These are phyloP conservation scores for Suillus subluteus DNA, from an alignment of 768 basidiomycete genomes.

Conservation along the genomic window DNA sequence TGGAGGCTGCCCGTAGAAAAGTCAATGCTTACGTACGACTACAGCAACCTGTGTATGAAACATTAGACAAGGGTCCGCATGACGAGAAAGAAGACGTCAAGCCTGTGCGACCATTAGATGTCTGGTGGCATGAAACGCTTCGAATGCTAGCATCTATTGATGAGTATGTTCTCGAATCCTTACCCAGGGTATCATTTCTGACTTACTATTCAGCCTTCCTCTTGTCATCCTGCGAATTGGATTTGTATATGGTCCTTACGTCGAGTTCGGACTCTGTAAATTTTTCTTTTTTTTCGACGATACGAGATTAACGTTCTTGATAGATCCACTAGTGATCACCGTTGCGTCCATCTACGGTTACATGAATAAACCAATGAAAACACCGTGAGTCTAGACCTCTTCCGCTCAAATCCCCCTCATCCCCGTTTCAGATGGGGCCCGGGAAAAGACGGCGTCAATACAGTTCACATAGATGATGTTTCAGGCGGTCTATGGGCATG, in stretches of 20 bases:
- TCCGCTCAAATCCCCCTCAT: conserved; percentile 16
- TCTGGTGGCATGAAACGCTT: conserved; percentile 89
- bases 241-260: conserved; percentile 82
- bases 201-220: conserved; percentile 58
- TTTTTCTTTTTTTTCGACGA: conserved; percentile 13
- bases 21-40: conserved; percentile 81
- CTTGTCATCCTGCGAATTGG: conserved; percentile 78
- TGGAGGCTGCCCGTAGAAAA: conserved; percentile 79
- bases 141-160: conserved; percentile 74
- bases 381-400: conserved; percentile 50
- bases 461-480: conserved; percentile 78
- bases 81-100: conserved; percentile 77
- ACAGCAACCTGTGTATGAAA: conserved; percentile 80
- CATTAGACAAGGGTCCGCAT: conserved; percentile 62
- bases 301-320: conserved; percentile 16
- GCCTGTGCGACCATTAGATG: conserved; percentile 69
- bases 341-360: conserved; percentile 83
- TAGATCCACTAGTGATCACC: conserved; percentile 73
- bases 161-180: conserved; percentile 48
- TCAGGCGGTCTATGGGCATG: conserved; percentile 78
- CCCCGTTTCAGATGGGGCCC: conserved; percentile 66
- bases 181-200: conserved; percentile 11
- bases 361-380: conserved; percentile 84
- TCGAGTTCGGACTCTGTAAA: conserved; percentile 67
- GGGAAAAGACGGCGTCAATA: conserved; percentile 74